Evolutionary conservation across 345 rosid genomes (phyloP).

Genomic region (Punica granatum): DNA sequence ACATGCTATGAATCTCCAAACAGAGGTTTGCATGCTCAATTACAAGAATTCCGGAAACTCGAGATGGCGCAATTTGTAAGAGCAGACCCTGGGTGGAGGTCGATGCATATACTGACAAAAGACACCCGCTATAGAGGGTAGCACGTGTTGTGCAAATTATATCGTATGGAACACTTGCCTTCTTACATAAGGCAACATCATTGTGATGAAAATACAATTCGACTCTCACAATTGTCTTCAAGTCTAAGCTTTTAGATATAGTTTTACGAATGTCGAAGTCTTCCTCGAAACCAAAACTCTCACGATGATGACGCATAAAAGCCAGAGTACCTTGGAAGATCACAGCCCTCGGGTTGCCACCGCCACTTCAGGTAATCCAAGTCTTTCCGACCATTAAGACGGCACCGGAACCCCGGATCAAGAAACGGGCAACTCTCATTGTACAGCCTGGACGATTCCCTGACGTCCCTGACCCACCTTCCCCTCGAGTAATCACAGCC

Average conservation of each 20-base stretch:
- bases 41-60: too few species aligned
- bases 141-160: not conserved
- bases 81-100: not conserved
- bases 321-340: constrained; percentile 65
- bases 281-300: not conserved
- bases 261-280: not conserved
- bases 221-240: not conserved
- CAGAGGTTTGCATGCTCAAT: too few species aligned
- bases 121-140: too few species aligned
- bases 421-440: constrained; percentile 69
- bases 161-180: not conserved
- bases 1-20: not conserved
- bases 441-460: constrained; percentile 21
- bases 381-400: constrained; percentile 51
- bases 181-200: not conserved
- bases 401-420: constrained; percentile 76
- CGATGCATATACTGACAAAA: too few species aligned
- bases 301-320: not conserved
- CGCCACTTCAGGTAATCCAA: constrained; percentile 63
- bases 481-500: constrained; percentile 61
- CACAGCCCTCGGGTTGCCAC: constrained; percentile 79
- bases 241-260: not conserved
- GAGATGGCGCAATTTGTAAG: not conserved
- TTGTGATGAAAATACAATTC: not conserved
- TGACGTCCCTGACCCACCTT: constrained; percentile 52